Evolutionary conservation across 164 flowering plant genomes (phyloP).

Genomic region (Hamamelis virginiana): DNA sequence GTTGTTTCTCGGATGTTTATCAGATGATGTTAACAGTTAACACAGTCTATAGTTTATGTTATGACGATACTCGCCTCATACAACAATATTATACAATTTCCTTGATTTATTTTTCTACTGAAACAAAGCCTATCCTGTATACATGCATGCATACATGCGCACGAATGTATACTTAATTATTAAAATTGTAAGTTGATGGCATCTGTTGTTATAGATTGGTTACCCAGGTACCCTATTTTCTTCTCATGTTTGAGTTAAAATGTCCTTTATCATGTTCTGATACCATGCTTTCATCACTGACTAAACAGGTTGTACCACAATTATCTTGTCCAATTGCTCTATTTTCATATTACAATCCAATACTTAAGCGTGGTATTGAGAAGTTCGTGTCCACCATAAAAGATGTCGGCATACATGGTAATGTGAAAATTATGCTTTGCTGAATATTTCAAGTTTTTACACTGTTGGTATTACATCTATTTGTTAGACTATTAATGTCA

Average conservation of each 20-base stretch:
- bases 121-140: not conserved
- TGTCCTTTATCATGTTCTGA: not conserved
- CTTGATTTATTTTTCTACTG: not conserved
- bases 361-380: slow-evolving; percentile 75
- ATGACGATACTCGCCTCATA: too few relatives aligned
- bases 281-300: slow-evolving; percentile 4
- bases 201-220: not conserved
- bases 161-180: not conserved
- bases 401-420: slow-evolving; percentile 79
- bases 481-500: too few relatives aligned
- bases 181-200: not conserved
- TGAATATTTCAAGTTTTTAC: not conserved
- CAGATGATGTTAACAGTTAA: too few relatives aligned
- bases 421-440: slow-evolving; percentile 6
- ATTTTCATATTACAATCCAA: slow-evolving; percentile 87
- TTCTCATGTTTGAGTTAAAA: not conserved
- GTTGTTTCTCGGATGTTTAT: too few relatives aligned
- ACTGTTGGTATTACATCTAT: too few relatives aligned
- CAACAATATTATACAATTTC: too few relatives aligned
- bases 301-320: slow-evolving; percentile 74
- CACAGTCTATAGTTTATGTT: too few relatives aligned
- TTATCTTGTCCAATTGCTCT: slow-evolving; percentile 83
- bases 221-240: not conserved
- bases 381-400: slow-evolving; percentile 69
- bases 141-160: not conserved